phyloP scores from a whole-genome alignment of 495 filamentous ascomycete species.

The Aspergillus egyptiacus region DNA sequence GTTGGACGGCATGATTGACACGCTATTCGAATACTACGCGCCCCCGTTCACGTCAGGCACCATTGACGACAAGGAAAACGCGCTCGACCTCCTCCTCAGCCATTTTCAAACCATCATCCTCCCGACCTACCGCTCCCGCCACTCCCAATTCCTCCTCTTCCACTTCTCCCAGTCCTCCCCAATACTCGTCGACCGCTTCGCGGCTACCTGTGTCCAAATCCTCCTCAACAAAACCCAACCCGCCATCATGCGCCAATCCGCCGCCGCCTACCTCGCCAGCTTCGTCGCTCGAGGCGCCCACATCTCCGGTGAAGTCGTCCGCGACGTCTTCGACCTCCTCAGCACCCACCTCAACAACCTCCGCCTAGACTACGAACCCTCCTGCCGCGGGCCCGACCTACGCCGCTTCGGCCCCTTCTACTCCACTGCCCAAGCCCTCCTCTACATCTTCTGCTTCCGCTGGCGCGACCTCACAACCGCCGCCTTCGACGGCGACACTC shows the following conservation, averaged over 20 bases:
- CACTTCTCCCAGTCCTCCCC: slow-evolving; percentile 80
- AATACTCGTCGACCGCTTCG: slow-evolving; percentile 70
- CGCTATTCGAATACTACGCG: slow-evolving; percentile 78
- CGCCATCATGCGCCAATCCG: slow-evolving; percentile 66
- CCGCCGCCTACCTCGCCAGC: slow-evolving; percentile 87
- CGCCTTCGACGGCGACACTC: slow-evolving; percentile 41
- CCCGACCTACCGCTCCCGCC: slow-evolving; percentile 79
- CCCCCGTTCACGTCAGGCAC: slow-evolving; percentile 54
- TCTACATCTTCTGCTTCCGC: slow-evolving; percentile 98
- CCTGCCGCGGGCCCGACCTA: slow-evolving; percentile 77
- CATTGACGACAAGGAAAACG: slow-evolving; percentile 40
- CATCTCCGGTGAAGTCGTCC: slow-evolving; percentile 66
- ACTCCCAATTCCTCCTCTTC: slow-evolving; percentile 88
- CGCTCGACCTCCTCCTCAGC: slow-evolving; percentile 66
- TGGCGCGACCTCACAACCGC: slow-evolving; percentile 80
- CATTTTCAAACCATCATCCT: slow-evolving; percentile 83
- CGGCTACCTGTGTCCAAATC: slow-evolving; percentile 67
- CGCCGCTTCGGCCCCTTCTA: slow-evolving; percentile 81
- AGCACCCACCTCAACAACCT: slow-evolving; percentile 65
- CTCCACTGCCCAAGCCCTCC: slow-evolving; percentile 74
- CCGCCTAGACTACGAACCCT: slow-evolving; percentile 54
- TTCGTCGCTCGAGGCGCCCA: slow-evolving; percentile 85
- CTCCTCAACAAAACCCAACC: slow-evolving; percentile 57
- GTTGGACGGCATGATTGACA: slow-evolving; percentile 86
- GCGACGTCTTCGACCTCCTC: slow-evolving; percentile 70